Evolutionary conservation across 306 rosid species (phyloP).

Genomic region (Rosa persica): DNA sequence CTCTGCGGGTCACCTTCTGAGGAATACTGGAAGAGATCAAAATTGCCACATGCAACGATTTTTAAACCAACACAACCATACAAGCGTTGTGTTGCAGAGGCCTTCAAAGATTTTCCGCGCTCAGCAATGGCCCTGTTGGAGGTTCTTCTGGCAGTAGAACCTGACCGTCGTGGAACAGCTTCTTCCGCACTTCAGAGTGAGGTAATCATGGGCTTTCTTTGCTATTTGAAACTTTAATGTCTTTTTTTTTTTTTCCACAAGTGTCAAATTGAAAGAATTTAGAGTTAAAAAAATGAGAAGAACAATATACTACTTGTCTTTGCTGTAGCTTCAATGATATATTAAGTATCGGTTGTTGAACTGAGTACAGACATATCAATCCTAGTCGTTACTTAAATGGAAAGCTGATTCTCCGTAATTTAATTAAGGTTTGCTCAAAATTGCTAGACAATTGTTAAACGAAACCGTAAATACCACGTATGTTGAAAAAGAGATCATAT

Average conservation of each 20-base stretch:
- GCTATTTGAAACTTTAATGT: not conserved
- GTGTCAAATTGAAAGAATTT: not conserved
- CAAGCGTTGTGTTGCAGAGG: conserved; percentile 59
- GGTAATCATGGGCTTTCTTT: conserved; percentile 44
- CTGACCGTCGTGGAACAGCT: conserved; percentile 66
- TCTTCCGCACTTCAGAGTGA: conserved; percentile 74
- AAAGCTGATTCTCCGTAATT: not conserved
- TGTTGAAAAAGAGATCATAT: not conserved
- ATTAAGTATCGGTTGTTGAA: not conserved
- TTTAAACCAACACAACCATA: conserved; percentile 87
- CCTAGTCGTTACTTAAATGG: not conserved
- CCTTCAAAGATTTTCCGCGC: conserved; percentile 62
- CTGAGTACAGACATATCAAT: not conserved
- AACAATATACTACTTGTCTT: not conserved
- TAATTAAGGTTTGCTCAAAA: not conserved
- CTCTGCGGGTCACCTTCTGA: conserved; percentile 93
- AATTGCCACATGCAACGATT: conserved; percentile 72
- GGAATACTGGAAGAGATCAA: conserved; percentile 81
- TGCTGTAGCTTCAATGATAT: not conserved
- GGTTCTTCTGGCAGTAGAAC: conserved; percentile 77
- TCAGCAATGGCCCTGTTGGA: conserved; percentile 63
- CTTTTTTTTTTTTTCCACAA: not conserved
- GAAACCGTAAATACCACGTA: not conserved
- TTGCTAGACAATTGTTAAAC: not conserved
- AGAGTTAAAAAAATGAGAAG: not conserved